Conservation (phyloP, 306 rosid genomes). For the Mimosa pudica region DNA sequence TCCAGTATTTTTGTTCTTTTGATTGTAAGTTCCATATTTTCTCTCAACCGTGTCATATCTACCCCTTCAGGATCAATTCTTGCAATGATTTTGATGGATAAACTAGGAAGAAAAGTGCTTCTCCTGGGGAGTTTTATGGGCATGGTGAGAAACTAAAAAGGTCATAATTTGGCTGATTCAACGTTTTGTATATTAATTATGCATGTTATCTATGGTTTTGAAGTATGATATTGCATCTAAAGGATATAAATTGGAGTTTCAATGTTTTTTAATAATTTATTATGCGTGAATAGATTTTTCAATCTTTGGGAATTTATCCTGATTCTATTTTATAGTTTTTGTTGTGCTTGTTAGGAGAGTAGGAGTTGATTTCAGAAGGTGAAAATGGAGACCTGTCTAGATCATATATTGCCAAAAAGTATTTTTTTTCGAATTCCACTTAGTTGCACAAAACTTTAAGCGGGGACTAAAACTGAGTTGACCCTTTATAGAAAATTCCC, state of each 20-base stretch:
- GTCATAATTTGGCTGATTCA: slow-evolving; percentile 20
- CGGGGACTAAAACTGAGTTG: too few species aligned
- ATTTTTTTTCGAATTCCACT: not conserved
- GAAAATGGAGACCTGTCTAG: not conserved
- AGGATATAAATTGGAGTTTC: not conserved
- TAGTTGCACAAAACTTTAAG: too few species aligned
- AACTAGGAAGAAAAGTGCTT: slow-evolving; percentile 80
- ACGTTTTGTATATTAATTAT: not conserved
- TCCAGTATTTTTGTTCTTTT: slow-evolving; percentile 11
- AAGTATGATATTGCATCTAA: not conserved
- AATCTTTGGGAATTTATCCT: not conserved
- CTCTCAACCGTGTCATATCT: slow-evolving; percentile 32
- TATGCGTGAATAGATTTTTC: not conserved
- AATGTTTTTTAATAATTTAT: not conserved
- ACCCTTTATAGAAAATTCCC: not conserved
- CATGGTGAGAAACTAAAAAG: slow-evolving; percentile 64
- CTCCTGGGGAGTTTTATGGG: slow-evolving; percentile 83
- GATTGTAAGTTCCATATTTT: slow-evolving; percentile 29
- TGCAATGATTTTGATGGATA: slow-evolving; percentile 87
- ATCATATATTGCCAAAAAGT: not conserved
- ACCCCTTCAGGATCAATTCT: slow-evolving; percentile 62
- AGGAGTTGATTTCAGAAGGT: not conserved
- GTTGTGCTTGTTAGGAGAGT: not conserved
- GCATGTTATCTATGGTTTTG: not conserved
- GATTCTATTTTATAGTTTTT: not conserved